phyloP scores from a whole-genome alignment of 352 stramenopile genomes.

The Globisporangium spiculum region DNA sequence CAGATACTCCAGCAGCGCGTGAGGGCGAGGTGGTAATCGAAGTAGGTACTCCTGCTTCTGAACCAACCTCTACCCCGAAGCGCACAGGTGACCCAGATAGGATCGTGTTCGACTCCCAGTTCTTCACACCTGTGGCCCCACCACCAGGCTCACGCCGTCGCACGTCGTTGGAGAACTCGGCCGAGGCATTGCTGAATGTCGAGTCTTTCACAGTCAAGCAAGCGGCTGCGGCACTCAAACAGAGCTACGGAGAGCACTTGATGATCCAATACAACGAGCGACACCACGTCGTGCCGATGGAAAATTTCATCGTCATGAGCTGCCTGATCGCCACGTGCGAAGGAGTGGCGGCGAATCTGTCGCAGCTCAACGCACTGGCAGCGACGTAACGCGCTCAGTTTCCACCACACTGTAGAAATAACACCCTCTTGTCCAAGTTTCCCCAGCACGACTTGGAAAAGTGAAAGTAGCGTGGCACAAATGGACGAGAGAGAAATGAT shows the following conservation, averaged over 20 bases:
- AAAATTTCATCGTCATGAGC: constrained; percentile 69
- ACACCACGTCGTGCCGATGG: constrained; percentile 37
- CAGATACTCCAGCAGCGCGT: background rate
- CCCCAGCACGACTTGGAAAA: no score
- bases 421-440: background rate
- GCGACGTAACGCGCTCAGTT: constrained; percentile 26
- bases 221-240: constrained; percentile 36
- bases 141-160: background rate
- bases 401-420: background rate
- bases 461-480: no score
- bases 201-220: constrained; percentile 49
- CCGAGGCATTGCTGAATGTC: constrained; percentile 37
- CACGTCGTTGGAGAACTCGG: constrained; percentile 12
- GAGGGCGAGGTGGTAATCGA: background rate
- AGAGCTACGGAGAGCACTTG: constrained; percentile 44
- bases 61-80: background rate
- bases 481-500: no score
- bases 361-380: constrained; percentile 47
- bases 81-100: background rate
- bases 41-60: background rate
- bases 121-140: background rate
- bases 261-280: constrained; percentile 32
- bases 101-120: background rate
- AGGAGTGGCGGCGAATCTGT: constrained; percentile 48
- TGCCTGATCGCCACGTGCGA: constrained; percentile 55